Base-by-base conservation (phyloP, 345 rosid genomes). In the Citrus medica region DNA sequence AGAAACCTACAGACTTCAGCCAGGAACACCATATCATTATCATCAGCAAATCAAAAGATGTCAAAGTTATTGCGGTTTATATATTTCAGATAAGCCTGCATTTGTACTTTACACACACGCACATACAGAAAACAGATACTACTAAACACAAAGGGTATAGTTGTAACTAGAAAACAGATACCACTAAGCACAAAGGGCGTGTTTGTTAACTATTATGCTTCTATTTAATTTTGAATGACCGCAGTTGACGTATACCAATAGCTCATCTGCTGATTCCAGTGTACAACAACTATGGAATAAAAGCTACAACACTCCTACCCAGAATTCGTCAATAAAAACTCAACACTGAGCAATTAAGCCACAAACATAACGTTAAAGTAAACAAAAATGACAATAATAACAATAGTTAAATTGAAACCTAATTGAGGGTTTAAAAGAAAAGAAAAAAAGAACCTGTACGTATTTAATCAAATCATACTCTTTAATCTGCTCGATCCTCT, bases 401-500 rank as follows among this genome's bases (percentile, higher is more conserved):
- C 1, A 6, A 32, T 7, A 35, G 9, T 7, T 33, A 66, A 66
- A 19, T 33, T 66, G 0, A 35, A 64, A 64, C 40, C 17, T 17
- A 2, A 32, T 17, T 17, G 1, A 16, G 12, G 22, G 22, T 14
- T 27, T 25, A 17, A 27, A 8, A 32, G 6, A 9, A 27, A 7
- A 25, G 16, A 60, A 60, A 9, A 16, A 19, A 1, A 24, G 4
- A 66, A 92, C 94, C 94, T 92, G 94, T 38, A 94, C 86, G 72
- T 96, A 92, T 79, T 84, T 86, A 83, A 96, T 87, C 25, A 87
- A 84, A 77, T 88, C 90, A 38, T 53, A 80, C 69, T 69, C 73
- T 58, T 84, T 61, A 59, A 92, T 84, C 80, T 94, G 97, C 74
- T 88, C 83, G 55, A 92, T 91, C 85, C 99, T 89, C 87, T 81